Conservation (phyloP, 192 early-diverging fungal genomes). For the Glomus cerebriforme region DNA sequence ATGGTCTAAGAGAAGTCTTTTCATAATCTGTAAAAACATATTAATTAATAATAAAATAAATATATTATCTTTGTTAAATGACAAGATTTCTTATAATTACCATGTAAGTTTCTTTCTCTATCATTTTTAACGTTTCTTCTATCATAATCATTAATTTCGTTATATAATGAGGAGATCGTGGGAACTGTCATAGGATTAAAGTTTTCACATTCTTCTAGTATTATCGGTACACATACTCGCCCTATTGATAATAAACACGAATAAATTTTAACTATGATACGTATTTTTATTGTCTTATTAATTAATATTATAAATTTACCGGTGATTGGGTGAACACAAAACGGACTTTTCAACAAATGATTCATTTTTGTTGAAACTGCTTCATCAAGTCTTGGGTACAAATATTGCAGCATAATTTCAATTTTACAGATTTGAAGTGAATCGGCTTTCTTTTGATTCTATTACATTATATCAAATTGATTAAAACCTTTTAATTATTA, state of each 20-base stretch:
- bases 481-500: not conserved
- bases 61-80: not conserved
- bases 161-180: constrained; percentile 65
- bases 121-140: not conserved
- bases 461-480: not conserved
- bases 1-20: constrained; percentile 58
- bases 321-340: constrained; percentile 96
- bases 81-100: constrained; percentile 20
- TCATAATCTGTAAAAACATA: constrained; percentile 45
- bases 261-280: not conserved
- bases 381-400: constrained; percentile 91
- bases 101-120: constrained; percentile 38
- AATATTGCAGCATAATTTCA: constrained; percentile 88
- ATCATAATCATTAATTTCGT: constrained; percentile 61
- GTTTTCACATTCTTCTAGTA: constrained; percentile 66
- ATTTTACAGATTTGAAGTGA: constrained; percentile 47
- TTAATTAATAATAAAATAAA: not conserved
- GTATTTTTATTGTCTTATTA: no score
- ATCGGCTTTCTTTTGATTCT: constrained; percentile 41
- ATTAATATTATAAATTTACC: constrained; percentile 53
- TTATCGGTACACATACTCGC: constrained; percentile 93
- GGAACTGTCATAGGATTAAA: constrained; percentile 87
- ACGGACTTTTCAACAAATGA: constrained; percentile 96
- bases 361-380: constrained; percentile 88
- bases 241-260: constrained; percentile 44